Conservation (phyloP, 345 rosid species). For the Brassica nigra region DNA sequence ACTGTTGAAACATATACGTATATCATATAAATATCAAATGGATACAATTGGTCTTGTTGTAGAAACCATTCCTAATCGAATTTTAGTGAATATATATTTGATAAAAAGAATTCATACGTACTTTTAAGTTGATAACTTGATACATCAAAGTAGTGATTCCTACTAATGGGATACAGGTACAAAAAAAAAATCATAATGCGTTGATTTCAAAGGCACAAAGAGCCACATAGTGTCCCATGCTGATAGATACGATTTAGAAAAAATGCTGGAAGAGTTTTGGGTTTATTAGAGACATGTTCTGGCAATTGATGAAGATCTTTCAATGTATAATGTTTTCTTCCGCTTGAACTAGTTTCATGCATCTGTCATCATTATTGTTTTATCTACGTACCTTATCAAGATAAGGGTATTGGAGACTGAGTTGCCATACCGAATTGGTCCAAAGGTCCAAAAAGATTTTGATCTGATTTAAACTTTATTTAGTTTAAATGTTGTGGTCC, state of each 20-base stretch:
- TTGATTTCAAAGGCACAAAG: conserved; percentile 33
- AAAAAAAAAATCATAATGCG: conserved; percentile 1
- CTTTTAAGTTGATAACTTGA: not conserved
- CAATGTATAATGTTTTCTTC: conserved; percentile 31
- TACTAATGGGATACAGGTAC: conserved; percentile 22
- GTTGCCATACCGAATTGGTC: conserved; percentile 29
- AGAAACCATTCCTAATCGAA: not conserved
- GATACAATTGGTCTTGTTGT: conserved; percentile 3
- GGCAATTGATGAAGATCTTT: conserved; percentile 34
- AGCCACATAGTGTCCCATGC: conserved; percentile 42
- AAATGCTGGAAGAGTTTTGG: conserved; percentile 29
- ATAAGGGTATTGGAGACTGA: conserved; percentile 23
- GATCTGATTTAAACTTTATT: not conserved
- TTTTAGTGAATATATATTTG: not conserved
- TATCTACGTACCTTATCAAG: conserved; percentile 28
- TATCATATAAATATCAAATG: not conserved
- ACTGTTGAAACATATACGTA: conserved; percentile 11
- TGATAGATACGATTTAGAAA: conserved; percentile 41
- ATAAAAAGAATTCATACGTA: not conserved
- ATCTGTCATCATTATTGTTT: conserved; percentile 37
- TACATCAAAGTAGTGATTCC: not conserved
- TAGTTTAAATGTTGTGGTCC: not conserved
- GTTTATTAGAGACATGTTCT: conserved; percentile 36
- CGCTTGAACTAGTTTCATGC: conserved; percentile 42
- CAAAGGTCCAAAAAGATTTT: not conserved